These are phyloP conservation scores for Leishmania martiniquensis DNA, from an alignment of 208 protist species.

Conservation along the genomic window DNA sequence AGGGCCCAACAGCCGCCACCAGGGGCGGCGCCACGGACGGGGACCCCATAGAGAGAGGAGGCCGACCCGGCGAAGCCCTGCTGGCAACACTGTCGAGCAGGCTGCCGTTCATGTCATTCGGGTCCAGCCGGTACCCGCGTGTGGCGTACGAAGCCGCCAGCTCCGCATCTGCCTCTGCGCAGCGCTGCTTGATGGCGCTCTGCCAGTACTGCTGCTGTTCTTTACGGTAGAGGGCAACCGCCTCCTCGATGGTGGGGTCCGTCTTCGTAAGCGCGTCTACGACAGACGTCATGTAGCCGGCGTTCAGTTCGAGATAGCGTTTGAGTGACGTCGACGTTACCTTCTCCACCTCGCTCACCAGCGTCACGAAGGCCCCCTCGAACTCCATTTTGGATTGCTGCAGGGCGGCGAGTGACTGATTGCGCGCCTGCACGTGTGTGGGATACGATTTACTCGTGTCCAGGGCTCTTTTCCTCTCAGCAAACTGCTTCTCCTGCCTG, in stretches of 20 bases:
- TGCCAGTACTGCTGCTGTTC: conserved; percentile 14
- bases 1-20: too few relatives aligned
- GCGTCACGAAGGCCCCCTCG: conserved; percentile 27
- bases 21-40: too few relatives aligned
- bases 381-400: conserved; percentile 27
- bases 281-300: conserved; percentile 48
- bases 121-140: conserved; percentile 1
- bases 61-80: too few relatives aligned
- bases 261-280: conserved; percentile 43
- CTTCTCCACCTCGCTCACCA: conserved; percentile 39
- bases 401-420: conserved; percentile 21
- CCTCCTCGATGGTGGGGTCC: conserved; percentile 39
- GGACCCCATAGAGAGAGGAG: too few relatives aligned
- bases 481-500: conserved; percentile 50
- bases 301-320: conserved; percentile 59
- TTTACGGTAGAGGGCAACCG: conserved; percentile 32
- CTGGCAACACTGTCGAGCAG: neutral
- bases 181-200: conserved; percentile 18
- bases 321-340: conserved; percentile 37
- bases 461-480: conserved; percentile 42
- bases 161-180: conserved; percentile 5
- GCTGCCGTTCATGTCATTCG: neutral
- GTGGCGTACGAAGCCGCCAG: neutral
- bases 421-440: conserved; percentile 16
- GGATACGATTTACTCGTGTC: conserved; percentile 42